These are phyloP conservation scores for Helminthosporium solani DNA, from an alignment of 2,329 filamentous ascomycete species.

Conservation along the genomic window DNA sequence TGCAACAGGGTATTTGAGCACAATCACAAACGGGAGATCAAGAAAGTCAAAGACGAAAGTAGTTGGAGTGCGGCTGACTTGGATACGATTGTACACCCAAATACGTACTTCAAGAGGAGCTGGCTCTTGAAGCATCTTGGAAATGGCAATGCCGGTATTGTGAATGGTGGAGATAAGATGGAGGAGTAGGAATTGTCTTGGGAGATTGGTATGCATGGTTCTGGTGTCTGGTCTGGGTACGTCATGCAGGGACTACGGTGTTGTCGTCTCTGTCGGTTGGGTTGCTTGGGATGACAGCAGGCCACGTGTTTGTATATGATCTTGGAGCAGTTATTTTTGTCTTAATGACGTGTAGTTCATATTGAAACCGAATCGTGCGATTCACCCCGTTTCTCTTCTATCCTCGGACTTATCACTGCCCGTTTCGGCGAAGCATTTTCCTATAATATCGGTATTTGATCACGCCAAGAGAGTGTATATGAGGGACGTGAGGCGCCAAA, in stretches of 20 bases:
- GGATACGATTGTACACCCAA: conserved; percentile 95
- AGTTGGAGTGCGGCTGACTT: conserved; percentile 65
- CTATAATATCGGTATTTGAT: background rate
- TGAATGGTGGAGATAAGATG: conserved; percentile 34
- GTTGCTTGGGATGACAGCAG: background rate
- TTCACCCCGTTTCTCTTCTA: background rate
- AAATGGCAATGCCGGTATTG: conserved; percentile 41
- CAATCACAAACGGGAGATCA: conserved; percentile 65
- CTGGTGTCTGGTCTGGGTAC: background rate
- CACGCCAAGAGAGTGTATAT: background rate
- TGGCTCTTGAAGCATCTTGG: conserved; percentile 82
- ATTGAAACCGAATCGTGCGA: background rate
- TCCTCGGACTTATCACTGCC: background rate
- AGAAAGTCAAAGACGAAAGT: conserved; percentile 52
- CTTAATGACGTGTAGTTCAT: background rate
- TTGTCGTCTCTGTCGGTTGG: too few relatives aligned
- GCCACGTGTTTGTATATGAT: background rate
- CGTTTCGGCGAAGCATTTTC: background rate
- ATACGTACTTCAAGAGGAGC: conserved; percentile 96
- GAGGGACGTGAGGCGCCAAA: background rate
- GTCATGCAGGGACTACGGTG: background rate
- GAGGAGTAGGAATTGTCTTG: conserved; percentile 30
- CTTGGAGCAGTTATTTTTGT: background rate
- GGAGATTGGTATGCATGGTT: background rate
- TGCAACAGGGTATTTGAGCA: conserved; percentile 96